These are phyloP conservation scores for Naganishia vaughanmartiniae DNA, from an alignment of 768 basidiomycete genomes.

Conservation along the genomic window DNA sequence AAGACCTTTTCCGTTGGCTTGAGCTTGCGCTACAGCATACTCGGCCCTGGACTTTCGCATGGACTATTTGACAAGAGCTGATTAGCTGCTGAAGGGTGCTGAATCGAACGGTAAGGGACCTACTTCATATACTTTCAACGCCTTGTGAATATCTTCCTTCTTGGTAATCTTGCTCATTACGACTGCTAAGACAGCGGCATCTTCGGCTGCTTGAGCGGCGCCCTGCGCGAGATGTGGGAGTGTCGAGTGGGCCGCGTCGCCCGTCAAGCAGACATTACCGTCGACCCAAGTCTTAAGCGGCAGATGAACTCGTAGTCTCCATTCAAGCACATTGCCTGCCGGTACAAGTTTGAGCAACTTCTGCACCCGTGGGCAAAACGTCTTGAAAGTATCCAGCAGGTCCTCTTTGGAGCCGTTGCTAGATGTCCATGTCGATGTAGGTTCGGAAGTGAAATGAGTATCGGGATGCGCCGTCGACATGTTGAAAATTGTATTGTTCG, in stretches of 20 bases:
- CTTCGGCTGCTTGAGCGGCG: slow-evolving; percentile 22
- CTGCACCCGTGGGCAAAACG: slow-evolving; percentile 53
- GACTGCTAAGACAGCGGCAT: slow-evolving; percentile 49
- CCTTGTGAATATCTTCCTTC: slow-evolving; percentile 41
- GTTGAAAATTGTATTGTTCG: slow-evolving; percentile 52
- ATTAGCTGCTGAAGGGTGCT: slow-evolving; percentile 4
- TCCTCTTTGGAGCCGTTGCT: slow-evolving; percentile 50
- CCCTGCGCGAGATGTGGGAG: slow-evolving; percentile 20
- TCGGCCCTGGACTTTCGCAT: slow-evolving; percentile 44
- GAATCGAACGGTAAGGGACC: not conserved
- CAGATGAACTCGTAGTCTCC: slow-evolving; percentile 54
- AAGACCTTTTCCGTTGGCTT: slow-evolving; percentile 41
- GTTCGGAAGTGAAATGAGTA: slow-evolving; percentile 50
- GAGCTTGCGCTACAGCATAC: slow-evolving; percentile 37
- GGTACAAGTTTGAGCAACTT: slow-evolving; percentile 52
- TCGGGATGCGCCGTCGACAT: slow-evolving; percentile 54
- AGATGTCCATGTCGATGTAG: slow-evolving; percentile 51
- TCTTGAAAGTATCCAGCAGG: slow-evolving; percentile 51
- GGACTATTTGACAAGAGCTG: slow-evolving; percentile 12
- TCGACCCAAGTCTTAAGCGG: slow-evolving; percentile 54
- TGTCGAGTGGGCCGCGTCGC: slow-evolving; percentile 18
- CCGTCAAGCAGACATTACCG: slow-evolving; percentile 42
- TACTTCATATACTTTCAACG: slow-evolving; percentile 41
- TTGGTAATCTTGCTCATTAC: slow-evolving; percentile 42
- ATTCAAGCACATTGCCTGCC: slow-evolving; percentile 53